A percentile compares a stretch with the other conserved stretches of the same genome.
These are phyloP conservation scores for Scheffersomyces insectosa DNA, from an alignment of 1,139 yeast species.

Conservation along the genomic window DNA sequence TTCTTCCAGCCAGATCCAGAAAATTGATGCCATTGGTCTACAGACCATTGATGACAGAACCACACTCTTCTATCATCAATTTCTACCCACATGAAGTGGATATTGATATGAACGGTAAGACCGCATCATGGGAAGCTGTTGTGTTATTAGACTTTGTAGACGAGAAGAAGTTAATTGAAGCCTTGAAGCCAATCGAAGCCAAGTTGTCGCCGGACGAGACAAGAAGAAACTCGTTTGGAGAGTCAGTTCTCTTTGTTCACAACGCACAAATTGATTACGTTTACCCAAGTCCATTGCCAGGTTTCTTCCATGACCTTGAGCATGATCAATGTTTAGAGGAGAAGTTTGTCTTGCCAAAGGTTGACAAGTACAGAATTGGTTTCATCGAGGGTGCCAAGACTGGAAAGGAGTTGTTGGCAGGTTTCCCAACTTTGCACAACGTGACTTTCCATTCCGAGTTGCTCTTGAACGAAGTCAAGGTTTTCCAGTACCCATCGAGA, in stretches of 20 bases:
- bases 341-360: conserved; percentile 50
- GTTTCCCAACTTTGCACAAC: conserved; percentile 82
- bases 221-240: conserved; percentile 72
- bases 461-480: conserved; percentile 63
- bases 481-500: conserved; percentile 83
- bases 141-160: conserved; percentile 95
- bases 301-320: conserved; percentile 73
- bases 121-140: conserved; percentile 98
- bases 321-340: conserved; percentile 76
- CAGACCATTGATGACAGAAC: conserved; percentile 86
- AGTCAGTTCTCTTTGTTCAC: conserved; percentile 62
- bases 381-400: conserved; percentile 65
- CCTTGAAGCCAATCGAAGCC: conserved; percentile 63
- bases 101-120: conserved; percentile 90
- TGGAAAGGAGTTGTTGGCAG: conserved; percentile 76
- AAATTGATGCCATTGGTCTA: conserved; percentile 76
- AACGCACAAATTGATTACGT: conserved; percentile 75
- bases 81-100: conserved; percentile 91
- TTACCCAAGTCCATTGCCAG: conserved; percentile 78
- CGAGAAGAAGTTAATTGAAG: conserved; percentile 67
- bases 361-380: conserved; percentile 56
- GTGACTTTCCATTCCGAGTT: conserved; percentile 56
- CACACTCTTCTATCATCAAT: conserved; percentile 81
- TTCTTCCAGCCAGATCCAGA: conserved; percentile 89
- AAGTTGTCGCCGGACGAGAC: conserved; percentile 69